Conservation (phyloP, 2,329 filamentous ascomycete genomes). For the Tolypocladium tropicale region DNA sequence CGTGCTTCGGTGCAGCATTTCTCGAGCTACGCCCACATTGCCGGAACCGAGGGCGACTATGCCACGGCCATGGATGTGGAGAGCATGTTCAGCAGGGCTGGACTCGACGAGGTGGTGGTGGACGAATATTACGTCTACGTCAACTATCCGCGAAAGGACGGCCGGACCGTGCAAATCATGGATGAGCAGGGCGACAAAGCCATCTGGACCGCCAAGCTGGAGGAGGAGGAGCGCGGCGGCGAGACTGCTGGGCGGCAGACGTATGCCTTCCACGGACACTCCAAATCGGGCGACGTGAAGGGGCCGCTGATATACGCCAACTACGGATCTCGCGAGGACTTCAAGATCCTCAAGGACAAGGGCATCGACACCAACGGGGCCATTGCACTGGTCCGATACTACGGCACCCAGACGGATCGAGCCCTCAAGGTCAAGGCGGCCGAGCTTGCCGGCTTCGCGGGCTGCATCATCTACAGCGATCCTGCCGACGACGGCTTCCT, state of each 20-base stretch:
- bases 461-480: conserved; percentile 89
- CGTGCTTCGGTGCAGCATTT: conserved; percentile 66
- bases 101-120: conserved; percentile 64
- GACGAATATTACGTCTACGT: conserved; percentile 83
- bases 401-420: conserved; percentile 61
- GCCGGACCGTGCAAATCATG: conserved; percentile 72
- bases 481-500: conserved; percentile 74
- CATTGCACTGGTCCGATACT: conserved; percentile 75
- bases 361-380: conserved; percentile 68
- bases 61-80: conserved; percentile 78
- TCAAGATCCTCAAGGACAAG: conserved; percentile 57
- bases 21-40: conserved; percentile 79
- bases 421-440: conserved; percentile 85
- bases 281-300: conserved; percentile 73
- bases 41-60: conserved; percentile 88
- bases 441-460: conserved; percentile 73
- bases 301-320: conserved; percentile 89
- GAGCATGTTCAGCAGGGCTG: conserved; percentile 60
- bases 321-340: conserved; percentile 80
- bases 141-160: conserved; percentile 75
- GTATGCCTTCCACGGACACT: conserved; percentile 77
- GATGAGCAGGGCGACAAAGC: conserved; percentile 51
- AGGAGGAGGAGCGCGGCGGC: conserved; percentile 64
- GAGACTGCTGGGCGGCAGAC: conserved; percentile 58
- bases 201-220: conserved; percentile 69